Evolutionary conservation across 2,329 filamentous ascomycete genomes (phyloP).

Genomic region (Exophiala alcalophila): DNA sequence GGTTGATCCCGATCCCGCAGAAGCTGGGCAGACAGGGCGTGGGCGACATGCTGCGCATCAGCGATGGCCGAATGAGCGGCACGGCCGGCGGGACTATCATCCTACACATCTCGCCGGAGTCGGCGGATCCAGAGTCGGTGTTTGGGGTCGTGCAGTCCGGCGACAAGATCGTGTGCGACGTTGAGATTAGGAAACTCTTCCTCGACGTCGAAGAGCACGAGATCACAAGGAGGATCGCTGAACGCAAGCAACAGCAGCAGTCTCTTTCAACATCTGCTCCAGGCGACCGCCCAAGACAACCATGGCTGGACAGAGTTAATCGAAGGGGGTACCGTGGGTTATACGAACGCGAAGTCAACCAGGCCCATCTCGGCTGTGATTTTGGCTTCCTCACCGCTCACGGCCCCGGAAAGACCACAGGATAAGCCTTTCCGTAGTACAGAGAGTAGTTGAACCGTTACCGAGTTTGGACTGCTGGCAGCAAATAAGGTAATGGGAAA

Average conservation of each 20-base stretch:
- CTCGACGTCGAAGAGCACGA: constrained; percentile 45
- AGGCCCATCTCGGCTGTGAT: constrained; percentile 42
- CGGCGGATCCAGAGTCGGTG: constrained; percentile 46
- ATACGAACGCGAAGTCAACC: constrained; percentile 44
- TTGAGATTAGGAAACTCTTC: constrained; percentile 42
- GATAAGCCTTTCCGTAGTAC: too few relatives aligned
- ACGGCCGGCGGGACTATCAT: constrained; percentile 56
- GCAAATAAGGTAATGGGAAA: too few relatives aligned
- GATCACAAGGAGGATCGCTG: constrained; percentile 39
- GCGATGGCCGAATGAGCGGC: constrained; percentile 55
- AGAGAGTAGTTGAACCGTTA: background rate
- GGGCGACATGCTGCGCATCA: constrained; percentile 53
- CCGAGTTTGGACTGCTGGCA: too few relatives aligned
- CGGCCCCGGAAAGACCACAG: too few relatives aligned
- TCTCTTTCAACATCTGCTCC: background rate
- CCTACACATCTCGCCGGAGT: constrained; percentile 54
- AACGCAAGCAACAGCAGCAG: constrained; percentile 18
- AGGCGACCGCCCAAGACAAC: constrained; percentile 2
- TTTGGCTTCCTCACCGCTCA: constrained; percentile 33
- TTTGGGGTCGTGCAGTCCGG: constrained; percentile 50
- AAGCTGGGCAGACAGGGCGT: constrained; percentile 49
- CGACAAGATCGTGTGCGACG: constrained; percentile 48
- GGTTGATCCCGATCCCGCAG: constrained; percentile 50
- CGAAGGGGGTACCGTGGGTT: constrained; percentile 41
- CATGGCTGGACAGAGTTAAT: constrained; percentile 30